Base-by-base conservation (phyloP, 257 asterid species). In the Solanum neorickii region DNA sequence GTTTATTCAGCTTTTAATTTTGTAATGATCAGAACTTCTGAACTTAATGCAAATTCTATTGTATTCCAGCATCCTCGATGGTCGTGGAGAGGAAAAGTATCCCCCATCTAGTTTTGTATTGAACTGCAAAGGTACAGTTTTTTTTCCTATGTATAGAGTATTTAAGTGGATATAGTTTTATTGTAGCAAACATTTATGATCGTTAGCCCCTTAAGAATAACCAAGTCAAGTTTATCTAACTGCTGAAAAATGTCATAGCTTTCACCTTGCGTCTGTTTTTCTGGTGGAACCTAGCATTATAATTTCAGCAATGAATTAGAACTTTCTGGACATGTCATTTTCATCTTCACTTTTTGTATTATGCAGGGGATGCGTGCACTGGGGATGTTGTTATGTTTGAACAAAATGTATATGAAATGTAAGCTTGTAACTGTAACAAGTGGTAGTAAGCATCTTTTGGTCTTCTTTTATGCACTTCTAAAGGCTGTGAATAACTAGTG, bases 331-430 rank as follows among this genome's bases (percentile, higher is more conserved):
- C 31, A 37, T 84, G 65, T 46, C 59, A 41, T 84, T 84, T 31
- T 41, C 44, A 42, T 12, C 39, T 3, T 29, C 73, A 83, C 18
- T 84, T 69, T 82, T 13, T 59, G 25, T 65, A 33, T 87, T 60
- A 39, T 86, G 93, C 95, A 96, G 99, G 99, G 37, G 99, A 96
- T 88, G 95, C 98, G 12, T 96, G 99, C 93, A 91, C 89, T 35
- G 98, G 98, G 69, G 99, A 96, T 83, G 86, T 93, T 69, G 98
- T 96, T 68, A 91, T 95, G 92, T 96, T 96, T 88, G 96, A 94
- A 89, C 99, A 96, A 91, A 94, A 94, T 82, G 98, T 96, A 31
- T 94, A 96, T 87, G 99, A 94, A 90, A 90, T 88, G 99, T 95
- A 93, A 94, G 95, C 76, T 84, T 89, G 3, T 73, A 6, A 27